These are phyloP conservation scores for Pisolithus tinctorius DNA, from an alignment of 768 basidiomycete species.

Conservation along the genomic window DNA sequence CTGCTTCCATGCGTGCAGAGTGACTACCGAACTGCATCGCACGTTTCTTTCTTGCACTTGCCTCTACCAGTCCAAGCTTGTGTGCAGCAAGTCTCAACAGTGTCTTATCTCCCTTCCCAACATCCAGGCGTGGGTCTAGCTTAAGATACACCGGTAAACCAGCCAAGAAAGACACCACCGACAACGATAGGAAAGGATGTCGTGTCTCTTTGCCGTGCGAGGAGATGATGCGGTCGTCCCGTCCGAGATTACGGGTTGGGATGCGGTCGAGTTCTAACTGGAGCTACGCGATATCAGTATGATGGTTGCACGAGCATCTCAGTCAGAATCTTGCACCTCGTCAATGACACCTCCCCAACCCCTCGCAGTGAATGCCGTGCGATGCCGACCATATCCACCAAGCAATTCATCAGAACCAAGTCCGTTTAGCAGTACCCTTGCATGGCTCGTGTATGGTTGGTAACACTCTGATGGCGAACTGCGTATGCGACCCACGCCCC, in stretches of 20 bases:
- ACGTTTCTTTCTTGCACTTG: constrained; percentile 74
- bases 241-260: constrained; percentile 82
- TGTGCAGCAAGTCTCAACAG: constrained; percentile 66
- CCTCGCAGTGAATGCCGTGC: constrained; percentile 57
- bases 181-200: constrained; percentile 84
- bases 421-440: constrained; percentile 83
- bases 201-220: constrained; percentile 88
- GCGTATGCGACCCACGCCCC: constrained; percentile 61
- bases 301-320: neutral
- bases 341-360: constrained; percentile 75
- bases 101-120: constrained; percentile 88
- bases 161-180: constrained; percentile 72
- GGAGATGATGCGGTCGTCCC: constrained; percentile 92
- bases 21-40: constrained; percentile 97
- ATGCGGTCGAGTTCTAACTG: constrained; percentile 87
- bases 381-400: constrained; percentile 89
- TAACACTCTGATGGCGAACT: constrained; percentile 23
- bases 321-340: constrained; percentile 48
- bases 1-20: constrained; percentile 74
- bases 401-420: constrained; percentile 94
- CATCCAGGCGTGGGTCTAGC: constrained; percentile 63
- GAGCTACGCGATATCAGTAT: constrained; percentile 41
- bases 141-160: constrained; percentile 76
- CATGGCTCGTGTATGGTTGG: constrained; percentile 58
- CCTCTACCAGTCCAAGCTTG: constrained; percentile 69